These are phyloP conservation scores for Moniliophthora roreri DNA, from an alignment of 1,284 basidiomycete genomes.

Conservation along the genomic window DNA sequence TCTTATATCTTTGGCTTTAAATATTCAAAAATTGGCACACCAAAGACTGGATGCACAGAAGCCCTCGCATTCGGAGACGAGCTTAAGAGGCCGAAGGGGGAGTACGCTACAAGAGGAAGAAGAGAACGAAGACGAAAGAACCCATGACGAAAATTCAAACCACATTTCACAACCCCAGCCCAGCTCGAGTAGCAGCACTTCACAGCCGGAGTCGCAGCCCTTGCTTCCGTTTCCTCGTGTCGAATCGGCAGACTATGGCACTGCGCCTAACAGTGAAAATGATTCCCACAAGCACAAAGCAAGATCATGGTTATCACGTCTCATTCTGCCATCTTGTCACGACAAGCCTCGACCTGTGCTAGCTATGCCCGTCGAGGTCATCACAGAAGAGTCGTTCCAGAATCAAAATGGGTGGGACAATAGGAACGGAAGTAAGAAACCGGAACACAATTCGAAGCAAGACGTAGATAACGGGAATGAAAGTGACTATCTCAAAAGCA, in stretches of 20 bases:
- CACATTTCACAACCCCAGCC: background rate
- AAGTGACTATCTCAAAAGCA: constrained; percentile 78
- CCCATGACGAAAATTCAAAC: background rate
- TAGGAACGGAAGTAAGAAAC: background rate
- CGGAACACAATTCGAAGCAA: constrained; percentile 20
- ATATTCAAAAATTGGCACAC: constrained; percentile 92
- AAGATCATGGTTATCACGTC: constrained; percentile 21
- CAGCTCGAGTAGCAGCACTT: constrained; percentile 2
- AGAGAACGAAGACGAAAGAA: constrained; percentile 25
- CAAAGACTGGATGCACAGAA: constrained; percentile 56
- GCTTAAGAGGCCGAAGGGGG: constrained; percentile 13
- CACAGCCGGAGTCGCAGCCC: constrained; percentile 25
- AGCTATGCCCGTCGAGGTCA: constrained; percentile 13
- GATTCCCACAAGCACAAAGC: constrained; percentile 10
- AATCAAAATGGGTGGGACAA: background rate
- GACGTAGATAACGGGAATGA: constrained; percentile 38
- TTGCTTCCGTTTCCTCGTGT: constrained; percentile 23
- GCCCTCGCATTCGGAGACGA: constrained; percentile 7
- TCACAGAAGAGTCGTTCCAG: constrained; percentile 1
- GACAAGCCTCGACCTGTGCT: background rate
- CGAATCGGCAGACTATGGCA: constrained; percentile 19
- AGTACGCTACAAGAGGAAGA: constrained; percentile 22
- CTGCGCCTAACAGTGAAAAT: constrained; percentile 21
- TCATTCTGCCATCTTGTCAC: constrained; percentile 20
- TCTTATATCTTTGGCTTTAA: constrained; percentile 88